Base-by-base conservation (phyloP, 2,329 filamentous ascomycete genomes). In the Dactylellina cionopaga region DNA sequence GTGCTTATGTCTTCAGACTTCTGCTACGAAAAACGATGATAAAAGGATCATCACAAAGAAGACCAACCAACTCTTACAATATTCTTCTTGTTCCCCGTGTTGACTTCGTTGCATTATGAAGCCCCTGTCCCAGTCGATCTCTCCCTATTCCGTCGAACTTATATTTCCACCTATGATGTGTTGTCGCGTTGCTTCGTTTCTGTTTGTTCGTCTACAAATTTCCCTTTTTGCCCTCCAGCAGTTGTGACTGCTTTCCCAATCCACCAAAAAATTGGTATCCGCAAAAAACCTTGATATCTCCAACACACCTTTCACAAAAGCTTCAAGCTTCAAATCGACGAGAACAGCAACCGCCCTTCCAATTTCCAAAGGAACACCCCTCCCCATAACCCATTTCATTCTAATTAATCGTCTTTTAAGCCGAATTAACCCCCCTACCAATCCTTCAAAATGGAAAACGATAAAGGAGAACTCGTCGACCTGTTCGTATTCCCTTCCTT, bases 401-500 rank as follows among this genome's bases (percentile, higher is more conserved):
- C 24, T 25, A 24, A 41, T 2, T 27, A 7, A 17, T 31, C 33
- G 5, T 27, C 27, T 11, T 19, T n/a, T n/a, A n/a, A 15, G 24
- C 24, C 58, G 15, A 19, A 43, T 25, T 19, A 35, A 25, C 29
- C 10, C 24, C 49, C 25, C 17, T 17, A 49, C 11, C 33, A 58
- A 51, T 79, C 76, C 78, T 77, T 66, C 77, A 75, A 80, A 80
- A 99, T 98, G 95, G 95, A 99, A 89, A 99, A 99, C 92, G 95
- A 98, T 88, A 92, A 92, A 86, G 94, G 94, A 87, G 92, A 98
- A 85, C 93, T 97, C 86, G 95, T 98, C 84, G 94, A 98, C 87
- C 92, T 96, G 92, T 96, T 89, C 85, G 90, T 84, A 78, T 72
- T 69, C 70, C 75, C 77, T 60, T 25, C 44, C 25, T 11, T 39